Evolutionary conservation across 2,329 filamentous ascomycete species (phyloP).

Genomic region (Leptographium flavum): DNA sequence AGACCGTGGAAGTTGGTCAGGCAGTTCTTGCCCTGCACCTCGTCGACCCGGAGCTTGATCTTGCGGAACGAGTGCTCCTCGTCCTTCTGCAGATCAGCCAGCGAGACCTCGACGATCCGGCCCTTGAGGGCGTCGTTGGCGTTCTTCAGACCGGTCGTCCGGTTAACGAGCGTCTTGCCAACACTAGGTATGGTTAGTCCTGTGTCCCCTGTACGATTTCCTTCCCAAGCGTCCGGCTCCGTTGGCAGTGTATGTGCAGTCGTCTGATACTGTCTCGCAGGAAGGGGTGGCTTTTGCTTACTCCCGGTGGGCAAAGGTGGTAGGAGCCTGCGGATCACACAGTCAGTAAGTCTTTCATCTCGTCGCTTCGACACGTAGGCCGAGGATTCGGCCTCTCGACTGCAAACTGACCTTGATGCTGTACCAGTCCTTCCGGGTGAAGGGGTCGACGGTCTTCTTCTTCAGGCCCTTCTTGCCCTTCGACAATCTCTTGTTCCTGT

Average conservation of each 20-base stretch:
- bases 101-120: constrained; percentile 95
- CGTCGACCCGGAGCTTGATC: constrained; percentile 95
- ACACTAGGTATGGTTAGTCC: constrained; percentile 47
- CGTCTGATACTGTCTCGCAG: background rate
- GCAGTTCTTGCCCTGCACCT: constrained; percentile 99
- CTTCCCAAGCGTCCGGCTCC: too few species aligned
- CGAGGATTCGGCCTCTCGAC: too few species aligned
- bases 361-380: background rate
- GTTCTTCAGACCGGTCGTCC: constrained; percentile 99
- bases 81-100: constrained; percentile 98
- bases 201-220: too few species aligned
- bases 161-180: constrained; percentile 98
- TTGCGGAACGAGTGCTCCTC: constrained; percentile 99
- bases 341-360: background rate
- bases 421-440: constrained; percentile 99
- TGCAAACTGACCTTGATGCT: constrained; percentile 63
- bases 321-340: constrained; percentile 52
- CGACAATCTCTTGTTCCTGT: constrained; percentile 98
- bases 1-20: constrained; percentile 99
- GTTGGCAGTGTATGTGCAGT: too few species aligned
- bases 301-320: constrained; percentile 93
- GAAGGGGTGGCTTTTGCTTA: constrained; percentile 36
- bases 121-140: constrained; percentile 98
- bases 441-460: constrained; percentile 97
- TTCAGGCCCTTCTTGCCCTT: constrained; percentile 99